phyloP scores from a whole-genome alignment of 805 yeast species.

The Candida argentea region DNA sequence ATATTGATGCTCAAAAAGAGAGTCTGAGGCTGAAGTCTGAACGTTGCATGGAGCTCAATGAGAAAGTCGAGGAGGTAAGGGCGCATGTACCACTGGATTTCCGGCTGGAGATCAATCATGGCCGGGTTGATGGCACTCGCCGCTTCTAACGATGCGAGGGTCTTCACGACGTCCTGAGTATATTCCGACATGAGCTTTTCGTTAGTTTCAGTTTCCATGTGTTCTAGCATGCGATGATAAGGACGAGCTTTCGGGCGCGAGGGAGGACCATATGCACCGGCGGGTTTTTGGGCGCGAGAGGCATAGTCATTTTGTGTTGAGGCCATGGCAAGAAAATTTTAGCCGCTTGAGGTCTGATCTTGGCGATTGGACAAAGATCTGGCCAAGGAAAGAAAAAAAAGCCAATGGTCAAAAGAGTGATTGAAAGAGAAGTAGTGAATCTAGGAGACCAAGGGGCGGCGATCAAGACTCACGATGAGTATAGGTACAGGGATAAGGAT shows the following conservation, averaged over 20 bases:
- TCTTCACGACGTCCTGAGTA: conserved; percentile 23
- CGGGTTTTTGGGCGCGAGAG: conserved; percentile 1
- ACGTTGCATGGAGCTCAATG: conserved; percentile 33
- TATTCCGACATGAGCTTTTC: conserved; percentile 35
- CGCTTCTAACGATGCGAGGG: conserved; percentile 31
- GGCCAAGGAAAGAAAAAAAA: conserved; percentile 1
- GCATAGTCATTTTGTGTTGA: neutral
- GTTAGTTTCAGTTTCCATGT: conserved; percentile 37
- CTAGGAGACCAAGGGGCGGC: no score
- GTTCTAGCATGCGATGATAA: conserved; percentile 36
- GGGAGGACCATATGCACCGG: conserved; percentile 16
- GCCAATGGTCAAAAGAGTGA: no score
- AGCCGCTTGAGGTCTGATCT: neutral
- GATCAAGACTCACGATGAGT: no score
- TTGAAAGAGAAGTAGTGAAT: no score
- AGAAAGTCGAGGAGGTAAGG: conserved; percentile 34
- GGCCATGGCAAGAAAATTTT: neutral
- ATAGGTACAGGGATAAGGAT: no score
- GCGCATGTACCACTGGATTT: conserved; percentile 40
- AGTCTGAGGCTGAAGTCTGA: conserved; percentile 32
- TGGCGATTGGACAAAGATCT: neutral
- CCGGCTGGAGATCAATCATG: conserved; percentile 40
- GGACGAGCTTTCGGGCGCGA: conserved; percentile 18
- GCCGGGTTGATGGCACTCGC: conserved; percentile 35
- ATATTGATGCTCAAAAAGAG: conserved; percentile 34